phyloP scores from a whole-genome alignment of 257 asterid genomes.

The Prunella vulgaris region DNA sequence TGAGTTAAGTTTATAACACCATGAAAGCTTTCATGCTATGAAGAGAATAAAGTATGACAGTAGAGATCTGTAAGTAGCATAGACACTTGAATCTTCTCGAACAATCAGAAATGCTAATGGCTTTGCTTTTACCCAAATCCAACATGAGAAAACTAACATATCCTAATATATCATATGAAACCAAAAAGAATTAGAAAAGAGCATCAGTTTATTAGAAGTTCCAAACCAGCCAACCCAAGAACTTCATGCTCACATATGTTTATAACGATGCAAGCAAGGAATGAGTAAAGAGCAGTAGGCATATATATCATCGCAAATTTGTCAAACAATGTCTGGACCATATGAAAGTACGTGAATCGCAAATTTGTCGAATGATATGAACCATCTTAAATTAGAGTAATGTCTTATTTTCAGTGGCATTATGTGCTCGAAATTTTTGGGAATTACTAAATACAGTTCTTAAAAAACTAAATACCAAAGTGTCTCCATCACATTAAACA shows the following conservation, averaged over 20 bases:
- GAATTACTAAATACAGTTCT: background rate
- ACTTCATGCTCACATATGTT: background rate
- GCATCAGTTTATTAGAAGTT: background rate
- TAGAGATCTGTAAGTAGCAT: background rate
- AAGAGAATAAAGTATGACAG: background rate
- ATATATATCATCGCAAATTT: background rate
- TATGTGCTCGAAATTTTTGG: background rate
- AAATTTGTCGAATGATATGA: background rate
- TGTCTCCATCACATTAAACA: background rate
- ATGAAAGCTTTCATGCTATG: background rate
- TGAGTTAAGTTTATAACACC: slow-evolving; percentile 37
- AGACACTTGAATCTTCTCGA: background rate
- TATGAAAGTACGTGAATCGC: background rate
- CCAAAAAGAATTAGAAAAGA: background rate
- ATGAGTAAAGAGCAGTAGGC: background rate
- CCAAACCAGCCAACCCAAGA: background rate
- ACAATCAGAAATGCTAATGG: background rate
- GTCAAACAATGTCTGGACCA: background rate
- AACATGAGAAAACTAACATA: background rate
- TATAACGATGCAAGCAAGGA: background rate
- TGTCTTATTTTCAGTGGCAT: background rate
- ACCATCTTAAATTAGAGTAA: background rate
- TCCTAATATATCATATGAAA: slow-evolving; percentile 1
- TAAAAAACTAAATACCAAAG: background rate
- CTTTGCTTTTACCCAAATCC: background rate